Evolutionary conservation across 2,329 filamentous ascomycete species (phyloP).

Genomic region (Cryphonectria nitschkei): DNA sequence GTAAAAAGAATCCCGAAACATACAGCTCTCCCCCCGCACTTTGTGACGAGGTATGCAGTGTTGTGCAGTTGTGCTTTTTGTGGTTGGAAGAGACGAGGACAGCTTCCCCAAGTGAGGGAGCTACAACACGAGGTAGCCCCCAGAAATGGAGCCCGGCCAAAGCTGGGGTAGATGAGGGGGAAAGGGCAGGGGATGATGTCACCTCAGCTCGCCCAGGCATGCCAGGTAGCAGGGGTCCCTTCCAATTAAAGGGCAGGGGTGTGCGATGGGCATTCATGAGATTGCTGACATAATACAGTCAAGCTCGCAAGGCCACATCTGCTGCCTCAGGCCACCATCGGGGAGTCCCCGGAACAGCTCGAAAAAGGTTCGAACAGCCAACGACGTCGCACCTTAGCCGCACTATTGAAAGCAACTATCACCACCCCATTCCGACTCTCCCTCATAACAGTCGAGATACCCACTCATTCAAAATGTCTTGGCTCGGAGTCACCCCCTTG

Average conservation of each 20-base stretch:
- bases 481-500: constrained; percentile 66
- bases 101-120: constrained; percentile 7
- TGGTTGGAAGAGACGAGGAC: not conserved
- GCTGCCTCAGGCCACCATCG: constrained; percentile 29
- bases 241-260: not conserved
- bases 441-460: constrained; percentile 41
- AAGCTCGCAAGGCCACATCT: not conserved
- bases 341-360: constrained; percentile 29
- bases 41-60: constrained; percentile 14
- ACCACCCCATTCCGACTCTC: constrained; percentile 39
- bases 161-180: constrained; percentile 24
- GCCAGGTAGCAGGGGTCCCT: not conserved
- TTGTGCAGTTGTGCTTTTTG: constrained; percentile 1
- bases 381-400: constrained; percentile 22
- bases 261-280: not conserved
- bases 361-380: constrained; percentile 37
- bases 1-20: constrained; percentile 5
- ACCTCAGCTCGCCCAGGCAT: not conserved
- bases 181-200: constrained; percentile 22
- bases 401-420: constrained; percentile 37
- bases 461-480: constrained; percentile 67
- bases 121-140: constrained; percentile 2
- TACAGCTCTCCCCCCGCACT: constrained; percentile 24
- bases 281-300: constrained; percentile 26
- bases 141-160: constrained; percentile 12